Percentiles rank a stretch among this genome's conserved stretches.
Evolutionary conservation across 2,329 filamentous ascomycete species (phyloP).

Genomic region (Cordyceps farinosa): DNA sequence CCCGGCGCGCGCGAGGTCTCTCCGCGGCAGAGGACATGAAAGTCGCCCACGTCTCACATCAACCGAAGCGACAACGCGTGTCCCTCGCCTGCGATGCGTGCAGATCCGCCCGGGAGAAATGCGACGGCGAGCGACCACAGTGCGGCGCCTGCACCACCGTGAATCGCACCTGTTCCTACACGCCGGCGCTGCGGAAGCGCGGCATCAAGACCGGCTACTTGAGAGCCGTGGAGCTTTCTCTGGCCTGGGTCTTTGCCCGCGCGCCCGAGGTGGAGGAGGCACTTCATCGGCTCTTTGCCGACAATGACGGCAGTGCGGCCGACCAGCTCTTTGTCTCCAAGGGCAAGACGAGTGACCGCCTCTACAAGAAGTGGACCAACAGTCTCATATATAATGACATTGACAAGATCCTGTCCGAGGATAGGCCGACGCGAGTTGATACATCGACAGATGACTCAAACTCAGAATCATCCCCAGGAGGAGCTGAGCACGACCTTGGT

Average conservation of each 20-base stretch:
- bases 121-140: slow-evolving; percentile 63
- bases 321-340: slow-evolving; percentile 46
- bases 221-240: slow-evolving; percentile 65
- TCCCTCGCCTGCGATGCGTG: slow-evolving; percentile 69
- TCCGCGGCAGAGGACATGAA: slow-evolving; percentile 24
- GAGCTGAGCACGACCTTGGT: not conserved
- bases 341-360: slow-evolving; percentile 50
- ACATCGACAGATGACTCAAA: slow-evolving; percentile 34
- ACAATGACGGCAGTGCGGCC: slow-evolving; percentile 40
- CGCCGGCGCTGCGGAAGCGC: slow-evolving; percentile 69
- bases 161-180: slow-evolving; percentile 65
- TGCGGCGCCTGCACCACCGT: slow-evolving; percentile 65
- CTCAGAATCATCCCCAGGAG: slow-evolving; percentile 20
- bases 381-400: slow-evolving; percentile 61
- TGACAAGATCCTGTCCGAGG: slow-evolving; percentile 56
- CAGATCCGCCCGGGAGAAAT: slow-evolving; percentile 65
- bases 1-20: slow-evolving; percentile 35
- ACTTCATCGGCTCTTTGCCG: slow-evolving; percentile 51
- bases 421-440: slow-evolving; percentile 30
- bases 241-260: slow-evolving; percentile 63
- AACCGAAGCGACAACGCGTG: slow-evolving; percentile 58
- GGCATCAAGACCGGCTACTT: slow-evolving; percentile 80
- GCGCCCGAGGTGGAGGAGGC: slow-evolving; percentile 57
- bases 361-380: slow-evolving; percentile 61
- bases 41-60: slow-evolving; percentile 24